These are phyloP conservation scores for Trichoderma breve DNA, from an alignment of 2,329 filamentous ascomycete genomes.

Conservation along the genomic window DNA sequence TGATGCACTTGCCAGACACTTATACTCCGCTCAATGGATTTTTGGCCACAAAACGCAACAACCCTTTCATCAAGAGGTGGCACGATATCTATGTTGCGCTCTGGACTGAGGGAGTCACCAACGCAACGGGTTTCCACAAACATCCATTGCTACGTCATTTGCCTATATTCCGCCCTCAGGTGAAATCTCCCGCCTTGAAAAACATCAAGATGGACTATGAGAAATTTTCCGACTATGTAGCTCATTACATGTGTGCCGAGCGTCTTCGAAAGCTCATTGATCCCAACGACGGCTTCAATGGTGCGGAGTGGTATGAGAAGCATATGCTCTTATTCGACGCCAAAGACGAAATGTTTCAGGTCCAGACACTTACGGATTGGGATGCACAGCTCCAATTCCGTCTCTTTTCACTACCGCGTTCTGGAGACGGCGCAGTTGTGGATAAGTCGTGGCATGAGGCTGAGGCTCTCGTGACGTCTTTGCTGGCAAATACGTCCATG, in stretches of 20 bases:
- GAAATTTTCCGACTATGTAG: conserved; percentile 30
- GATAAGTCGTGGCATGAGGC: conserved; percentile 26
- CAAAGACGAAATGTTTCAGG: conserved; percentile 22
- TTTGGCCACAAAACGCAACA: conserved; percentile 41
- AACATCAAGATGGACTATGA: conserved; percentile 10
- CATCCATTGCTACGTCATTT: conserved; percentile 29
- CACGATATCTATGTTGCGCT: conserved; percentile 37
- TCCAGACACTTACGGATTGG: background rate
- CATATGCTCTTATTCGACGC: conserved; percentile 31
- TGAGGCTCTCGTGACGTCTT: conserved; percentile 29
- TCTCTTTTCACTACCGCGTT: conserved; percentile 23
- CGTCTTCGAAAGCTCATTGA: conserved; percentile 35
- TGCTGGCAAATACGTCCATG: conserved; percentile 33
- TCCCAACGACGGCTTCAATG: conserved; percentile 34
- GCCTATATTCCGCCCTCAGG: background rate
- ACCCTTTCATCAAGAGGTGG: conserved; percentile 45
- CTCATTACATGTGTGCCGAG: conserved; percentile 33
- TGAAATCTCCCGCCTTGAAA: background rate
- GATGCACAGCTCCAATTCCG: conserved; percentile 25
- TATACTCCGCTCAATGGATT: conserved; percentile 40
- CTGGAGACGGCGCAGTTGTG: conserved; percentile 24
- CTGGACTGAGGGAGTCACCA: conserved; percentile 36
- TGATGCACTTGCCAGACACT: background rate
- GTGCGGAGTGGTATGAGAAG: conserved; percentile 34
- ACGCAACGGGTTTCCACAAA: conserved; percentile 32